A percentile compares a stretch with the other conserved stretches of the same genome.
These are phyloP conservation scores for Talaromyces pinophilus DNA, from an alignment of 2,329 filamentous ascomycete species.

Conservation along the genomic window DNA sequence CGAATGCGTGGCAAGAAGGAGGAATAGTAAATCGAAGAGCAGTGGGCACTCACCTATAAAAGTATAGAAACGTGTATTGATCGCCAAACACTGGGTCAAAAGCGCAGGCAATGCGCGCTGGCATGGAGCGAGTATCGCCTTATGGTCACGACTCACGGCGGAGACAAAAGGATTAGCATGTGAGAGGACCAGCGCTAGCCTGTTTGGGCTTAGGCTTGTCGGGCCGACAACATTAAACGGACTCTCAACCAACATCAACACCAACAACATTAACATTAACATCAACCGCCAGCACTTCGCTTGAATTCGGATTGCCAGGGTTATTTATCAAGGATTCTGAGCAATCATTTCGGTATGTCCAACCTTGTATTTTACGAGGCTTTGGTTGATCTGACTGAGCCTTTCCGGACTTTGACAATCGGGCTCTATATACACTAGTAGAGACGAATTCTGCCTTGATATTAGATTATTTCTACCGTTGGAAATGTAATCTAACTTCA, in stretches of 20 bases:
- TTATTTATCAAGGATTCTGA: not conserved
- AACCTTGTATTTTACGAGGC: not conserved
- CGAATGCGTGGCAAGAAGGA: not conserved
- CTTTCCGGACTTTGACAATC: not conserved
- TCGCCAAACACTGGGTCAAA: not conserved
- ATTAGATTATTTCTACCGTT: not conserved
- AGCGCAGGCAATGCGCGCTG: conserved; percentile 13
- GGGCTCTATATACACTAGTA: not conserved
- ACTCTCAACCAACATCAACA: not conserved
- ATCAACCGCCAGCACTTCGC: not conserved
- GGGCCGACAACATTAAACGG: conserved; percentile 1
- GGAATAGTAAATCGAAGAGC: not conserved
- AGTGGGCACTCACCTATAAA: conserved; percentile 6
- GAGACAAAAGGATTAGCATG: conserved; percentile 3
- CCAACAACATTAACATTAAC: not conserved
- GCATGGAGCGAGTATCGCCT: not conserved
- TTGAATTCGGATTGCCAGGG: not conserved
- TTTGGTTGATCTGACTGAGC: not conserved
- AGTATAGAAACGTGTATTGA: not conserved
- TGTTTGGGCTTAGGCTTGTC: not conserved
- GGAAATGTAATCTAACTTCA: not conserved
- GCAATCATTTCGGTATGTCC: not conserved
- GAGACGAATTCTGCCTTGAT: not conserved
- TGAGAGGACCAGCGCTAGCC: conserved; percentile 12
- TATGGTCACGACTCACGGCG: conserved; percentile 11